A percentile compares a stretch with the other conserved stretches of the same genome.
These are phyloP conservation scores for Aphanomyces astaci DNA, from an alignment of 352 stramenopile genomes.

Conservation along the genomic window DNA sequence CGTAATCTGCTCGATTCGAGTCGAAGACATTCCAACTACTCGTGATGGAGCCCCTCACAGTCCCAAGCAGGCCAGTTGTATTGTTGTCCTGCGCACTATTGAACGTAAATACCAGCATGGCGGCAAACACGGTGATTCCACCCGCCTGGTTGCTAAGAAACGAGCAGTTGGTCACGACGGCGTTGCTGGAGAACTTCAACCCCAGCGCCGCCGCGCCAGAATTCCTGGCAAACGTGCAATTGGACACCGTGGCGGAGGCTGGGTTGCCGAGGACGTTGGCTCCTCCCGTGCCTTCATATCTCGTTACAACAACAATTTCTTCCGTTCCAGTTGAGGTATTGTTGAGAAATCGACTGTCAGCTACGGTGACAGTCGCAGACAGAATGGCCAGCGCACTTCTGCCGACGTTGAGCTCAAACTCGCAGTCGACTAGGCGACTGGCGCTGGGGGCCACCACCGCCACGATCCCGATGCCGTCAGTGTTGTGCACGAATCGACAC, in stretches of 20 bases:
- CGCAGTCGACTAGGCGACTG: not conserved
- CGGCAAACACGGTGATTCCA: too few species aligned
- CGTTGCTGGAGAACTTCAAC: not conserved
- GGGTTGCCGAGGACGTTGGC: too few species aligned
- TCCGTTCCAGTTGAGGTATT: not conserved
- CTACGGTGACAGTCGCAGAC: not conserved
- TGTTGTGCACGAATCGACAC: slow-evolving; percentile 11
- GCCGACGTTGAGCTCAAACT: not conserved
- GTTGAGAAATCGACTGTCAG: not conserved
- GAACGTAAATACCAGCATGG: too few species aligned
- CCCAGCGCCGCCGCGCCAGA: not conserved
- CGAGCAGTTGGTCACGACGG: not conserved
- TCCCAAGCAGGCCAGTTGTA: too few species aligned
- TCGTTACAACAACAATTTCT: not conserved
- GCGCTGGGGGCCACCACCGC: not conserved
- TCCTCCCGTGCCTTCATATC: too few species aligned
- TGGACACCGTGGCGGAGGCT: too few species aligned
- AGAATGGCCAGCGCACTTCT: not conserved
- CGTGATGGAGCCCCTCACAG: too few species aligned
- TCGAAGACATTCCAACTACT: too few species aligned
- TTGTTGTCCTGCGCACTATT: too few species aligned
- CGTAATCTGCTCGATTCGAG: not conserved
- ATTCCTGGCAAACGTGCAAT: not conserved
- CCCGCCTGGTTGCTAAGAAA: slow-evolving; percentile 8
- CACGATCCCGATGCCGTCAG: not conserved